Base-by-base conservation (phyloP, 306 rosid genomes). In the Psophocarpus tetragonolobus region DNA sequence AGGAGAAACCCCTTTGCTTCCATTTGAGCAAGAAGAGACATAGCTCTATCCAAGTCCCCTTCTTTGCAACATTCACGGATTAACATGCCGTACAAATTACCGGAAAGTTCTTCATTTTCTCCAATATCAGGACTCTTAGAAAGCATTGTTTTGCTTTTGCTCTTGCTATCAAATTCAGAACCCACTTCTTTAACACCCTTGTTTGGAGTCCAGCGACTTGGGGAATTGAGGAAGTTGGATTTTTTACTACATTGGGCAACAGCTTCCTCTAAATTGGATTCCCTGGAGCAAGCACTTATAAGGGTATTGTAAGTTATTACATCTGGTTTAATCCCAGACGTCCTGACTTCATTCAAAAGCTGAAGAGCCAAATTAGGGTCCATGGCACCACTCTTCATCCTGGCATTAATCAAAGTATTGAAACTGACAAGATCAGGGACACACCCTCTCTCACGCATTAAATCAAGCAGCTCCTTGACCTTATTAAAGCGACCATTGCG, bases 371-470 rank as follows among this genome's bases (percentile, higher is more conserved):
- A 90, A 82, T 87, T 83, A 18, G 91, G 82, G 13, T 74, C 87
- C 89, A 88, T 77, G 21, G 92, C 79, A 61, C 91, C 87, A 3
- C 97, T 87, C 87, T 85, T 94, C 81, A 92, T 42, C 21, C 96
- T 85, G 0, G 97, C 96, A 87, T 94, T 94, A 26, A 94, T 90
- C 87, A 94, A 77, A 68, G 96, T 92, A 79, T 92, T 94, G 84
- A 94, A 86, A 80, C 98, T 94, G 80, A 92, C 95, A 48, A 92
- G 90, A 82, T 94, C 98, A 0, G 97, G 98, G 72, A 85, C 92
- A 42, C 89, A 92, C 17, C 96, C 95, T 82, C 97, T 74, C 23
- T 86, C 73, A 18, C 91, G 92, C 89, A 94, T 90, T 62, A 89
- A 42, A 77, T 84, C 89, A 36, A 94, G 92, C 88, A 90, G 48